These are phyloP conservation scores for Alternaria ethzedia DNA, from an alignment of 2,329 filamentous ascomycete species.

Conservation along the genomic window DNA sequence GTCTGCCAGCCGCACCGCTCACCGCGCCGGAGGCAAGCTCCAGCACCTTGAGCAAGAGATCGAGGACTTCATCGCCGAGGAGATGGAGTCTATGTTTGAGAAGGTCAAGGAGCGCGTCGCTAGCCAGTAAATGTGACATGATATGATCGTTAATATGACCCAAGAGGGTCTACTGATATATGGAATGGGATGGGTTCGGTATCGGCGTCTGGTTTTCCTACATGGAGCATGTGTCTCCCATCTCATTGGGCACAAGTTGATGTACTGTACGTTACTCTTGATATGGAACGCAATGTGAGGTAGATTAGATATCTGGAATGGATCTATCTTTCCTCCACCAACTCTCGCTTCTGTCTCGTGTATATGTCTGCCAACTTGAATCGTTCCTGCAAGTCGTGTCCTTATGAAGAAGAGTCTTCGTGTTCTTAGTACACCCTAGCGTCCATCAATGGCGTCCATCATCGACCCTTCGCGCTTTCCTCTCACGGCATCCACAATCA, in stretches of 20 bases:
- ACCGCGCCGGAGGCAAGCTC: slow-evolving; percentile 54
- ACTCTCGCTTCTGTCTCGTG: too few species aligned
- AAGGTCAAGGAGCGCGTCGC: slow-evolving; percentile 53
- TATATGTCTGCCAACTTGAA: too few species aligned
- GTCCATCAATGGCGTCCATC: too few species aligned
- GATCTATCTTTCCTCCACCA: neutral
- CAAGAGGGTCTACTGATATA: slow-evolving; percentile 8
- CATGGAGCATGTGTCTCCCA: slow-evolving; percentile 14
- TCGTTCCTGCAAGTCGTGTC: too few species aligned
- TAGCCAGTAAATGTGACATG: slow-evolving; percentile 34
- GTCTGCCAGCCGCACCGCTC: slow-evolving; percentile 49
- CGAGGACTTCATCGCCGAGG: slow-evolving; percentile 56
- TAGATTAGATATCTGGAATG: slow-evolving; percentile 18
- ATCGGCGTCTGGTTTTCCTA: slow-evolving; percentile 4
- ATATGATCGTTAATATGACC: slow-evolving; percentile 1
- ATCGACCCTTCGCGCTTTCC: too few species aligned
- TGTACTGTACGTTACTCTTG: slow-evolving; percentile 13
- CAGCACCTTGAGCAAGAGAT: slow-evolving; percentile 54
- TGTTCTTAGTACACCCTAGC: too few species aligned
- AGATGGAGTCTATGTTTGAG: slow-evolving; percentile 62
- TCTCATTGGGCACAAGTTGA: slow-evolving; percentile 19
- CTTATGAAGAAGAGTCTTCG: too few species aligned
- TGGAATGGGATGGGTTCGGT: slow-evolving; percentile 10
- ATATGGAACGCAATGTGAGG: slow-evolving; percentile 11
- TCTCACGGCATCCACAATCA: too few species aligned